Base-by-base conservation (phyloP, 345 rosid species). In the Cardamine resedifolia region DNA sequence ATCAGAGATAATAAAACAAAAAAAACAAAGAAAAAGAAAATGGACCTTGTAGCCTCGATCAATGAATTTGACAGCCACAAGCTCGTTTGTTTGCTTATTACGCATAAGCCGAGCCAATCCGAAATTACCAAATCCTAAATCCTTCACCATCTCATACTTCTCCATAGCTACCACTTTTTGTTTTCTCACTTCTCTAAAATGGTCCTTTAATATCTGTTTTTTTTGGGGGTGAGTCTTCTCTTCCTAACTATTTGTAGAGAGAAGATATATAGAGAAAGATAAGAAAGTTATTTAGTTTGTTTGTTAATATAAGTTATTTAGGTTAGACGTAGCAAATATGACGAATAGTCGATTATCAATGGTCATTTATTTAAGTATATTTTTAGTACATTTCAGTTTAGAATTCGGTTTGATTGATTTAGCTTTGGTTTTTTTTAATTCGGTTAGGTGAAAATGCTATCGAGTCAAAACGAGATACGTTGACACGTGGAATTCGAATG, bases 31-130 rank as follows among this genome's bases (percentile, higher is more conserved):
- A 4, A 18, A 45, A 11, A 21, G 0, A 31, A 28, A 51, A 55
- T 18, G 26, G n/a, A 87, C 93, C 93, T 78, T 86, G 38, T 50
- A 70, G 59, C 94, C 94, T 76, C 94, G 77, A 68, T 86, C 90
- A 23, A 86, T 77, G 69, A 77, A 77, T 75, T 86, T 88, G 45
- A 88, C 86, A 53, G 93, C 93, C 48, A 86, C 78, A 58, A 88
- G 80, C 72, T 86, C 88, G 69, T 72, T 79, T 2, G 84, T 88
- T 72, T 78, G 64, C 43, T 59, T 85, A 64, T 85, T 85, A 70
- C 83, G 82, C 31, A 82, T 83, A 47, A 86, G 83, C 59, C 85
- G 84, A 33, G 94, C 90, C 65, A 85, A 87, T 47, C 87, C 89
- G 41, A 88, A 88, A 52, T 83, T 88, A 41, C 94, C 89, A 76